A percentile compares a stretch with the other conserved stretches of the same genome.
Conservation (phyloP, 306 rosid genomes). For the Ammopiptanthus mongolicus region DNA sequence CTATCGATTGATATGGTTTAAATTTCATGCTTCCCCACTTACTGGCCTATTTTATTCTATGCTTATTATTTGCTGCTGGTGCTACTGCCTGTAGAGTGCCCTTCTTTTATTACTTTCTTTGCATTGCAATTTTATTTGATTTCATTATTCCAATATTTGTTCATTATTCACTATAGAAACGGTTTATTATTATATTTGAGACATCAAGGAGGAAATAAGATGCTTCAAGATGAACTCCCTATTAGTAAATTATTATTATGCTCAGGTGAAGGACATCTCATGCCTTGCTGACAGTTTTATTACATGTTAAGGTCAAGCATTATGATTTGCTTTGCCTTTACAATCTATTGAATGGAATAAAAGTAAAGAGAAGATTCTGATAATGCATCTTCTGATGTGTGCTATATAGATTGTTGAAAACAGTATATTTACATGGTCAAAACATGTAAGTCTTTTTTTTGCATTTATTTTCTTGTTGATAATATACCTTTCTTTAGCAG, state of each 20-base stretch:
- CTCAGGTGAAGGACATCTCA: too few relatives aligned
- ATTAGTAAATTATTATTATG: background rate
- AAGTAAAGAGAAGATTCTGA: too few relatives aligned
- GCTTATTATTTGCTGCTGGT: background rate
- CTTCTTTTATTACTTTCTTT: background rate
- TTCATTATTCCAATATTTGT: constrained; percentile 4
- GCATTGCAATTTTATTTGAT: constrained; percentile 88
- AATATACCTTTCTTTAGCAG: too few relatives aligned
- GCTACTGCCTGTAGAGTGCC: background rate
- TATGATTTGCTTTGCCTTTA: too few relatives aligned
- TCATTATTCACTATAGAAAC: background rate
- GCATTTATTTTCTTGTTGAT: too few relatives aligned
- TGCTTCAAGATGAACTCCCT: background rate
- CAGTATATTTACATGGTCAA: too few relatives aligned
- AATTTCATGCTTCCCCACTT: background rate
- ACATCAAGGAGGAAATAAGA: background rate
- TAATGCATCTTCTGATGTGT: too few relatives aligned
- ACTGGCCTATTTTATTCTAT: constrained; percentile 2
- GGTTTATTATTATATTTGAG: background rate
- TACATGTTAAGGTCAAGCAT: too few relatives aligned
- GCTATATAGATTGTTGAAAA: too few relatives aligned
- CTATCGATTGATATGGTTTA: background rate
- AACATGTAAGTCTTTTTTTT: too few relatives aligned
- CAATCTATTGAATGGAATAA: too few relatives aligned
- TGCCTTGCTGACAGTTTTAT: too few relatives aligned